phyloP scores from a whole-genome alignment of 805 yeast species.

The Saccharomycopsis malanga region DNA sequence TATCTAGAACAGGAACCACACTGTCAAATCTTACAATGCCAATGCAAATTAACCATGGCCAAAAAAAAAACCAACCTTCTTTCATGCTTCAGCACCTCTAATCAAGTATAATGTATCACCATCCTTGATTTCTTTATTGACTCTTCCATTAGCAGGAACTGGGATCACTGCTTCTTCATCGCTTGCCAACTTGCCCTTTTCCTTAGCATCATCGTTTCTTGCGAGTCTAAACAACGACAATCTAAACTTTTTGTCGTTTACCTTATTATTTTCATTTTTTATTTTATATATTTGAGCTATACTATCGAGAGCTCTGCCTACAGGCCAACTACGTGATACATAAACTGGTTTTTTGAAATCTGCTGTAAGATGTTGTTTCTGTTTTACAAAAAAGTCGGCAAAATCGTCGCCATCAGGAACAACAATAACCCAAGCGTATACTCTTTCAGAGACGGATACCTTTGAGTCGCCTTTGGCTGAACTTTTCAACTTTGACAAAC shows the following conservation, averaged over 20 bases:
- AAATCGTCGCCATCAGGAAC: constrained; percentile 13
- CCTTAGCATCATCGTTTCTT: constrained; percentile 27
- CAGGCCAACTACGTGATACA: constrained; percentile 51
- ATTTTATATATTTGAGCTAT: constrained; percentile 42
- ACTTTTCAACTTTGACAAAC: constrained; percentile 36
- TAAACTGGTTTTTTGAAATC: constrained; percentile 32
- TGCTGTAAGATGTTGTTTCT: not conserved
- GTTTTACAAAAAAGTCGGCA: constrained; percentile 5
- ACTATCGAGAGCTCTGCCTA: constrained; percentile 51
- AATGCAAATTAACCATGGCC: no score
- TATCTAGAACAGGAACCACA: no score
- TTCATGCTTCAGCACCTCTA: constrained; percentile 33
- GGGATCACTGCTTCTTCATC: constrained; percentile 26
- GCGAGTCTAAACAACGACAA: constrained; percentile 40
- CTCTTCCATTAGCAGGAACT: constrained; percentile 35
- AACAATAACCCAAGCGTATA: constrained; percentile 37
- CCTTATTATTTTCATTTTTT: constrained; percentile 42
- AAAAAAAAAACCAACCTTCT: not conserved
- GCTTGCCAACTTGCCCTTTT: constrained; percentile 11
- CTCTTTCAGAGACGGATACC: constrained; percentile 37
- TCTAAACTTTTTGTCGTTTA: constrained; percentile 34
- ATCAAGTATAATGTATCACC: constrained; percentile 49
- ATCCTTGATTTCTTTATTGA: constrained; percentile 34
- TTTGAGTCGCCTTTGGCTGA: constrained; percentile 47
- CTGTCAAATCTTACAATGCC: no score